These are phyloP conservation scores for Colletotrichum echinochloae DNA, from an alignment of 2,329 filamentous ascomycete species.

Conservation along the genomic window DNA sequence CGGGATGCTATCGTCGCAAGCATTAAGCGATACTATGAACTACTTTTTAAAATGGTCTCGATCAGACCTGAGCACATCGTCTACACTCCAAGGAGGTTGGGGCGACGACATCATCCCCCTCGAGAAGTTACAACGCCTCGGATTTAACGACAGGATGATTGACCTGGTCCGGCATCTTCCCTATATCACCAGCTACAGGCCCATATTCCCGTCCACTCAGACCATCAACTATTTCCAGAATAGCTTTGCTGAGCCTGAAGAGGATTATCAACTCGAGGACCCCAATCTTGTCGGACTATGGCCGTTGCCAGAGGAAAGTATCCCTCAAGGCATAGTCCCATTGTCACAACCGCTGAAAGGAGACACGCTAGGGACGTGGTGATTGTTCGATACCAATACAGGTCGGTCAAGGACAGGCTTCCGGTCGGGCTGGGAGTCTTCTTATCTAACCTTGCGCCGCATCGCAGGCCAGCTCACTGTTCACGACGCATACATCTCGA, in stretches of 20 bases:
- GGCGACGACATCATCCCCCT: background rate
- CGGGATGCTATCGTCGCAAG: slow-evolving; percentile 9
- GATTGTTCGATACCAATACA: background rate
- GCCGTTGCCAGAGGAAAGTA: background rate
- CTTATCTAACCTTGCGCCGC: background rate
- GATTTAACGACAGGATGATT: no score
- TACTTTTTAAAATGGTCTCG: slow-evolving; percentile 8
- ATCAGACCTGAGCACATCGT: background rate
- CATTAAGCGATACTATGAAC: slow-evolving; percentile 12
- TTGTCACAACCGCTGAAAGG: background rate
- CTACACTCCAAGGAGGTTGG: slow-evolving; percentile 17
- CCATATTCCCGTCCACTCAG: background rate
- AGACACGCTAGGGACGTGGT: background rate
- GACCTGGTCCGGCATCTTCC: no score
- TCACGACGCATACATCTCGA: background rate
- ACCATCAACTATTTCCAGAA: background rate
- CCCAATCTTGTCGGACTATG: background rate
- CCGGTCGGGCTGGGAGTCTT: background rate
- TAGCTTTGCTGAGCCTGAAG: background rate
- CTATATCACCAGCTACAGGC: background rate
- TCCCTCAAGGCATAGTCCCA: background rate
- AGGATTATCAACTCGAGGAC: background rate
- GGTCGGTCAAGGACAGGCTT: background rate
- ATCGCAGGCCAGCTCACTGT: background rate
- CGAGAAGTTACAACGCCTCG: no score